phyloP scores from a whole-genome alignment of 129 eudicot species.

The Helianthus annuus region HanXRQr2.0-SUNRISE NC_035444.2:143127989-143128488 shows the following conservation, averaged over 20 bases:
- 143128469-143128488: constrained; percentile 21
- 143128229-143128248: constrained; percentile 30
- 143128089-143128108: constrained; percentile 8
- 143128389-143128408: constrained; percentile 1
- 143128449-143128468: constrained; percentile 18
- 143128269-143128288: constrained; percentile 41
- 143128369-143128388: constrained; percentile 10
- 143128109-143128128: constrained; percentile 7
- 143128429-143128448: constrained; percentile 21
- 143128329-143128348: constrained; percentile 35
- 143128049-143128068: constrained; percentile 34
- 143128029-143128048: constrained; percentile 14
- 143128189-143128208: constrained; percentile 16
- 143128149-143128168: constrained; percentile 22
- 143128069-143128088: constrained; percentile 31
- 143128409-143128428: constrained; percentile 23
- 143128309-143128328: constrained; percentile 25
- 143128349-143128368: constrained; percentile 30
- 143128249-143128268: constrained; percentile 16
- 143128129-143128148: constrained; percentile 28
- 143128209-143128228: constrained; percentile 21
- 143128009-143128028: constrained; percentile 16
- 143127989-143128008: constrained; percentile 27
- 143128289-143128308: constrained; percentile 36
- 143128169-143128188: constrained; percentile 29